Conservation (phyloP, 2,329 filamentous ascomycete genomes). For the Fusarium neocosmosporiellum region DNA sequence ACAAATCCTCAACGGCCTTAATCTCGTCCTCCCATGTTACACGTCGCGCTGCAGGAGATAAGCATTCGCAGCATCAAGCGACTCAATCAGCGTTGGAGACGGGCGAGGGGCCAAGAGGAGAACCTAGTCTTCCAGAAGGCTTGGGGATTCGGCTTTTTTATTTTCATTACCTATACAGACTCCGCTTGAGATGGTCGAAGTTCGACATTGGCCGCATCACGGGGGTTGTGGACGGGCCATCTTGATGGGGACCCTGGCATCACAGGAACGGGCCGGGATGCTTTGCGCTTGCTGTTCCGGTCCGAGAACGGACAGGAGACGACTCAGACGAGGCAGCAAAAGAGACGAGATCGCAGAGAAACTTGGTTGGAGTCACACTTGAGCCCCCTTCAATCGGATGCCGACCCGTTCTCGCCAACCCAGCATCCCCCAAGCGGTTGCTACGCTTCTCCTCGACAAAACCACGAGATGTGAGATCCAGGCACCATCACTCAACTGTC, state of each 20-base stretch:
- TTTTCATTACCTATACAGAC: slow-evolving; percentile 30
- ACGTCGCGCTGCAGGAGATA: slow-evolving; percentile 19
- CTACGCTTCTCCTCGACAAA: background rate
- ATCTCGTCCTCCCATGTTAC: background rate
- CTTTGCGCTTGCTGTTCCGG: background rate
- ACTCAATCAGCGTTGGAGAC: background rate
- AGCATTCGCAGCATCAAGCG: slow-evolving; percentile 26
- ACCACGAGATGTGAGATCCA: background rate
- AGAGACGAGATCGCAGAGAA: background rate
- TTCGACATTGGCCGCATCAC: background rate
- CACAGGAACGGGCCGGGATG: slow-evolving; percentile 4
- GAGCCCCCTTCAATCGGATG: background rate
- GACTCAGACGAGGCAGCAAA: background rate
- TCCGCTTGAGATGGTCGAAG: slow-evolving; percentile 19
- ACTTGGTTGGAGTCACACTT: background rate
- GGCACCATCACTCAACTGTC: background rate
- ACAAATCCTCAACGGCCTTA: background rate
- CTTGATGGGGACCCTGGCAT: background rate
- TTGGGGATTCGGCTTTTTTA: background rate
- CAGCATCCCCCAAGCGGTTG: background rate
- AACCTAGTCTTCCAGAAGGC: slow-evolving; percentile 20
- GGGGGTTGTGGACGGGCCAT: background rate
- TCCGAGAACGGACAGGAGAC: slow-evolving; percentile 4
- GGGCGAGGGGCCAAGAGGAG: slow-evolving; percentile 17
- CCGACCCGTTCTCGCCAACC: background rate